These are phyloP conservation scores for Thermomucor indicae-seudaticae DNA, from an alignment of 371 early-diverging fungal genomes.

Conservation along the genomic window DNA sequence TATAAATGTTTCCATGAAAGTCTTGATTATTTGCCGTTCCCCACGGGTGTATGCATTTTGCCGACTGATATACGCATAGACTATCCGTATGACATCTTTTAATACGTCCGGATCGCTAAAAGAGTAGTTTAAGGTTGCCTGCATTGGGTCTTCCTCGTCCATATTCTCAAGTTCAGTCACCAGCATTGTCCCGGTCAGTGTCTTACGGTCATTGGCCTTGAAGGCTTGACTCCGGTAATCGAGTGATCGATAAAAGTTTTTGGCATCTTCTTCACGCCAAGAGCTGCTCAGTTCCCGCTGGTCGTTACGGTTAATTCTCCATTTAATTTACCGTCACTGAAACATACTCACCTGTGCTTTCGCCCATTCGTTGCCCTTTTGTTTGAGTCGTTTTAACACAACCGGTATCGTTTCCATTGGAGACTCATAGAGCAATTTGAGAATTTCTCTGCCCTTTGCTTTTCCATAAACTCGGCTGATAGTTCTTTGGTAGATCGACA, in stretches of 20 bases:
- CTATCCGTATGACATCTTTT: slow-evolving; percentile 58
- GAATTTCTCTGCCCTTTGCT: slow-evolving; percentile 81
- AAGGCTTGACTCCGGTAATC: slow-evolving; percentile 93
- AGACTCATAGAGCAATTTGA: slow-evolving; percentile 88
- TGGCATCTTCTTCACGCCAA: slow-evolving; percentile 93
- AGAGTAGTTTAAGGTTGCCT: slow-evolving; percentile 51
- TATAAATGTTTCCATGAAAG: slow-evolving; percentile 74
- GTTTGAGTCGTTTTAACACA: slow-evolving; percentile 92
- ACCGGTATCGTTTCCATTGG: slow-evolving; percentile 94
- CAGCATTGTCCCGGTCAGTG: slow-evolving; percentile 74
- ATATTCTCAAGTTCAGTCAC: slow-evolving; percentile 76
- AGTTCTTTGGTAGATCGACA: slow-evolving; percentile 82
- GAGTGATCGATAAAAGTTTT: slow-evolving; percentile 95
- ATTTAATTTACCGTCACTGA: no score
- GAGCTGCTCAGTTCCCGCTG: slow-evolving; percentile 90
- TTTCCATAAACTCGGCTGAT: slow-evolving; percentile 89
- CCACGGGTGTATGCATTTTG: slow-evolving; percentile 52
- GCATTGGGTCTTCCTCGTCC: slow-evolving; percentile 8
- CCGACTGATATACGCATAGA: slow-evolving; percentile 49
- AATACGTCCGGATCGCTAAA: slow-evolving; percentile 66
- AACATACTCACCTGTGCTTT: slow-evolving; percentile 24
- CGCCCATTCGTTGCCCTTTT: slow-evolving; percentile 97
- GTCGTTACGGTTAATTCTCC: no score
- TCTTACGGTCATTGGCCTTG: slow-evolving; percentile 86
- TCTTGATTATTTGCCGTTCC: slow-evolving; percentile 69